Percentiles rank a stretch among this genome's conserved stretches.
Conservation (phyloP, 148 eudicot species). For the Vaccinium darrowii region DNA sequence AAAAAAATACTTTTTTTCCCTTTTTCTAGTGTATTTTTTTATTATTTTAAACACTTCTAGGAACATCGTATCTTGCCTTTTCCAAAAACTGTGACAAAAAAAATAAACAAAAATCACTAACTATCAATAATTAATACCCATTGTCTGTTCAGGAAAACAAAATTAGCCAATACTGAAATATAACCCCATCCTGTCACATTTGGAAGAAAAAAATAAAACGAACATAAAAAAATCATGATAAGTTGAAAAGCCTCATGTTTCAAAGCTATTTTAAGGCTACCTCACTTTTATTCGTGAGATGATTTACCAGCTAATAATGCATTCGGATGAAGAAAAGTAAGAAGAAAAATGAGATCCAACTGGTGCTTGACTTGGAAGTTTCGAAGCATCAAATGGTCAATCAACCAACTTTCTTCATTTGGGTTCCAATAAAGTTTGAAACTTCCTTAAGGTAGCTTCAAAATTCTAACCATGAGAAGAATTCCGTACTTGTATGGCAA, state of each 20-base stretch:
- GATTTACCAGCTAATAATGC: not conserved
- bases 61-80: too few species aligned
- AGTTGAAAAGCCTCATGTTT: too few species aligned
- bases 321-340: not conserved
- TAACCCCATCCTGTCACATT: too few species aligned
- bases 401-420: not conserved
- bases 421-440: not conserved
- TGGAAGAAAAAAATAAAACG: too few species aligned
- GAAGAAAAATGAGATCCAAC: not conserved
- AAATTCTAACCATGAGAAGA: not conserved
- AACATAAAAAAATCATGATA: too few species aligned
- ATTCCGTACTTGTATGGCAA: not conserved
- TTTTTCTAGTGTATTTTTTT: too few species aligned
- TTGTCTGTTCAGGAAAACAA: too few species aligned
- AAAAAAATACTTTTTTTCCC: not conserved
- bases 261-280: too few species aligned
- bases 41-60: too few species aligned
- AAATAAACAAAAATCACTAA: not conserved
- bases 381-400: constrained; percentile 5
- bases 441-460: not conserved
- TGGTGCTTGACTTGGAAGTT: not conserved
- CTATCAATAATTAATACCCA: not conserved
- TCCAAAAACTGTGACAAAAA: not conserved
- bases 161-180: too few species aligned
- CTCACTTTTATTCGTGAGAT: not conserved